Conservation (phyloP, 768 basidiomycete species). For the Tephrocybe sp. region DNA sequence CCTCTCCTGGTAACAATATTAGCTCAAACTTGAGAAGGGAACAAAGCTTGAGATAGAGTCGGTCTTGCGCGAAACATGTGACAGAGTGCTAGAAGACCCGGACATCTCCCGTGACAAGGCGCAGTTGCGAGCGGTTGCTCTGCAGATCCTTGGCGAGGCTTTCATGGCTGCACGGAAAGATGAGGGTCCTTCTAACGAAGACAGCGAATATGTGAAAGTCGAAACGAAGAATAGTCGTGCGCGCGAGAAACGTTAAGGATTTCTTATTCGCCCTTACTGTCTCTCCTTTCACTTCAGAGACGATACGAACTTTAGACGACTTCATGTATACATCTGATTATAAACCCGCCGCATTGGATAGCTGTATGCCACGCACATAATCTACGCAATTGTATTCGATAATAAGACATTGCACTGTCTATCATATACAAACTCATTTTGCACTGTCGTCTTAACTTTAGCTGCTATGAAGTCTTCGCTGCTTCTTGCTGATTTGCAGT, state of each 20-base stretch:
- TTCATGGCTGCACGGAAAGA: constrained; percentile 74
- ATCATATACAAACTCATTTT: not conserved
- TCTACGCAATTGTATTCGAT: constrained; percentile 14
- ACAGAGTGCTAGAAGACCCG: constrained; percentile 68
- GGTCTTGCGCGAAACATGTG: constrained; percentile 85
- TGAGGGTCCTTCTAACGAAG: constrained; percentile 43
- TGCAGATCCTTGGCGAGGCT: constrained; percentile 84
- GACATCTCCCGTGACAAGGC: constrained; percentile 56
- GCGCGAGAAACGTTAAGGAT: constrained; percentile 24
- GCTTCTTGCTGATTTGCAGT: not conserved
- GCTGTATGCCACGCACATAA: constrained; percentile 4
- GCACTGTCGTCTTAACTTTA: not conserved
- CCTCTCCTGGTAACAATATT: not conserved
- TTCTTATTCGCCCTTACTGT: not conserved
- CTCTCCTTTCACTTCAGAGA: not conserved
- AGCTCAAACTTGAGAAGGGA: constrained; percentile 46
- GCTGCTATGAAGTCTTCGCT: constrained; percentile 8
- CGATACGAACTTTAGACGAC: not conserved
- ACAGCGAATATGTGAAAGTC: constrained; percentile 80
- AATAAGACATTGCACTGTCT: constrained; percentile 9
- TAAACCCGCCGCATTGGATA: constrained; percentile 2
- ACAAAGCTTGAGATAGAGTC: constrained; percentile 92
- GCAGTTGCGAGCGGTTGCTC: constrained; percentile 72
- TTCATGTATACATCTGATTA: not conserved
- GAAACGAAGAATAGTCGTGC: constrained; percentile 70